These are phyloP conservation scores for Trichocladium uniseriatum DNA, from an alignment of 495 filamentous ascomycete species.

Conservation along the genomic window DNA sequence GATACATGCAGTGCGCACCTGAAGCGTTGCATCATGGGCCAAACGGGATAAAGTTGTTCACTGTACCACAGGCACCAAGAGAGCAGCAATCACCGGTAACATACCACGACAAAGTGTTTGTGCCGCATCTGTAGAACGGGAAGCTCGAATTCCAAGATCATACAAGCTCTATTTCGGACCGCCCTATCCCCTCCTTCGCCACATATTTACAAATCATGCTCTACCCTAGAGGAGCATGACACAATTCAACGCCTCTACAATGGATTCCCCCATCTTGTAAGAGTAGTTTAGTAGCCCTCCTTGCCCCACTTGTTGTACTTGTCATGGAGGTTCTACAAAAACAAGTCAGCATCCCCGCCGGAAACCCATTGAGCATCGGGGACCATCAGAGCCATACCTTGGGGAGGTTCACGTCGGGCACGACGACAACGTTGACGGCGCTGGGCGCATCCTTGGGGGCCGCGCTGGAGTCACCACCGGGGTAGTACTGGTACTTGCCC, in stretches of 20 bases:
- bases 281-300: conserved; percentile 48
- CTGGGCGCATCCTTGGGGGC: conserved; percentile 82
- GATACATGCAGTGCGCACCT: too few species aligned
- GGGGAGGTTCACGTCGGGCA: conserved; percentile 86
- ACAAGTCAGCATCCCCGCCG: conserved; percentile 11
- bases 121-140: neutral
- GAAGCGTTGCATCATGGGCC: too few species aligned
- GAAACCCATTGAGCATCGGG: neutral
- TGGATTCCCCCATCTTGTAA: neutral
- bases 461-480: conserved; percentile 69
- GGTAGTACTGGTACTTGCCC: conserved; percentile 87
- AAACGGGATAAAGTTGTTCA: too few species aligned
- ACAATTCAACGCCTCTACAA: neutral
- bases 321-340: conserved; percentile 72
- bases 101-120: too few species aligned
- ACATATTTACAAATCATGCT: conserved; percentile 14
- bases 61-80: too few species aligned
- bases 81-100: too few species aligned
- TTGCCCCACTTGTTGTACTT: conserved; percentile 99
- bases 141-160: neutral
- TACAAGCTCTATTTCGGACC: conserved; percentile 19
- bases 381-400: conserved; percentile 51
- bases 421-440: conserved; percentile 85
- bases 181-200: neutral
- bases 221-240: too few species aligned